Evolutionary conservation across 2,329 filamentous ascomycete species (phyloP).

Genomic region (Diaporthe citrichinensis): DNA sequence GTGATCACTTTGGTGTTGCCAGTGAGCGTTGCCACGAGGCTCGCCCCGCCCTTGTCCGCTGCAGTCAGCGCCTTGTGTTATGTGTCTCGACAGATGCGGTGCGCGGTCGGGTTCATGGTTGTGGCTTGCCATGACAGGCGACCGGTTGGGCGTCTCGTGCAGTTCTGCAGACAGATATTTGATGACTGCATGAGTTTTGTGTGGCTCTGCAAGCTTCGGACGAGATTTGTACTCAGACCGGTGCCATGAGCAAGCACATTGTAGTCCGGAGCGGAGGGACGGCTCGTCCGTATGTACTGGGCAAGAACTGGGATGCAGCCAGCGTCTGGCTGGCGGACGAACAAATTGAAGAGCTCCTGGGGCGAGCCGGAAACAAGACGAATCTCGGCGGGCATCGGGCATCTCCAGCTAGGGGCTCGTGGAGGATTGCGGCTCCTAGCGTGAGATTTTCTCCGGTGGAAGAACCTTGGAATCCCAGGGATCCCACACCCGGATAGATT

Average conservation of each 20-base stretch:
- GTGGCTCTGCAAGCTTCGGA: conserved; percentile 7
- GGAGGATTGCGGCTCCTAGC: conserved; percentile 24
- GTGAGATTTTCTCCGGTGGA: conserved; percentile 26
- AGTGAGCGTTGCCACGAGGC: not conserved
- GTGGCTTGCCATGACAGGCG: conserved; percentile 25
- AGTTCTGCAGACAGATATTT: conserved; percentile 21
- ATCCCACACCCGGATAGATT: conserved; percentile 11
- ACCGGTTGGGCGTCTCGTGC: conserved; percentile 7
- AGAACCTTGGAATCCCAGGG: conserved; percentile 9
- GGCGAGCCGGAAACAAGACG: not conserved
- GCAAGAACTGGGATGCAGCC: not conserved
- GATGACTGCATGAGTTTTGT: conserved; percentile 28
- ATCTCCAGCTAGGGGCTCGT: conserved; percentile 19
- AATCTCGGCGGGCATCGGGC: conserved; percentile 27
- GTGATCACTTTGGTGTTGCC: not conserved
- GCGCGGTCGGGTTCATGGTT: conserved; percentile 4
- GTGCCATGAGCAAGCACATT: not conserved
- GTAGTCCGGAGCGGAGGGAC: not conserved
- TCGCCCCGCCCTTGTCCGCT: not conserved
- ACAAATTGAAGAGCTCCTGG: not conserved
- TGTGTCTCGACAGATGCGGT: conserved; percentile 6
- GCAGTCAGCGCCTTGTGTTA: conserved; percentile 15
- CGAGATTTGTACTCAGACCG: not conserved
- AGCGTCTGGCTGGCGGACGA: not conserved
- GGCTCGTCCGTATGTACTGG: not conserved